These are phyloP conservation scores for Pythium guiyangense DNA, from an alignment of 352 stramenopile species.

Conservation along the genomic window DNA sequence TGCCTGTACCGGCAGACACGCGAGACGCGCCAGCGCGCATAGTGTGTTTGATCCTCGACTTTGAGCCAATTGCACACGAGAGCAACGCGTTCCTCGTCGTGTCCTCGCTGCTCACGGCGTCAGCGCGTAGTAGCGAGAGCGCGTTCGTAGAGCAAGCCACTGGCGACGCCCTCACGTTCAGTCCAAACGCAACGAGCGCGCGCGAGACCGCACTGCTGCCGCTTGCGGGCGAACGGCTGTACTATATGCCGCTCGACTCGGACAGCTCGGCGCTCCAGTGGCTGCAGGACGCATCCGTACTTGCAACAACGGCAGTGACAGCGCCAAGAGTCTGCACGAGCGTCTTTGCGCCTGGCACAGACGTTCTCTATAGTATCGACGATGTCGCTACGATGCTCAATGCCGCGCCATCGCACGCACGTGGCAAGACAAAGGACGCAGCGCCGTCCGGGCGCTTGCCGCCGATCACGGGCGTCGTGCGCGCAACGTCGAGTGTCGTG, in stretches of 20 bases:
- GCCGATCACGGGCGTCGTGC: constrained; percentile 46
- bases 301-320: too few species aligned
- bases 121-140: not conserved
- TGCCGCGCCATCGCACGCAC: not conserved
- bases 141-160: not conserved
- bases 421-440: not conserved
- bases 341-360: constrained; percentile 18
- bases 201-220: constrained; percentile 39
- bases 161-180: constrained; percentile 27
- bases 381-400: constrained; percentile 6
- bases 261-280: constrained; percentile 52
- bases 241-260: constrained; percentile 52
- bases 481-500: constrained; percentile 49
- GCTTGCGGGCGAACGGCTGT: constrained; percentile 33
- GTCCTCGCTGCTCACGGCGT: not conserved
- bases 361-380: constrained; percentile 18
- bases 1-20: not conserved
- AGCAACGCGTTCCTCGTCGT: constrained; percentile 3
- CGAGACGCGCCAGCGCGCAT: not conserved
- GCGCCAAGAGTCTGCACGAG: constrained; percentile 16
- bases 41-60: constrained; percentile 20
- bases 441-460: constrained; percentile 4
- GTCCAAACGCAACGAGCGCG: constrained; percentile 22
- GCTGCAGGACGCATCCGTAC: not conserved
- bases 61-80: constrained; percentile 1